Evolutionary conservation across 768 basidiomycete species (phyloP).

Genomic region (Boletus rubropictus): DNA sequence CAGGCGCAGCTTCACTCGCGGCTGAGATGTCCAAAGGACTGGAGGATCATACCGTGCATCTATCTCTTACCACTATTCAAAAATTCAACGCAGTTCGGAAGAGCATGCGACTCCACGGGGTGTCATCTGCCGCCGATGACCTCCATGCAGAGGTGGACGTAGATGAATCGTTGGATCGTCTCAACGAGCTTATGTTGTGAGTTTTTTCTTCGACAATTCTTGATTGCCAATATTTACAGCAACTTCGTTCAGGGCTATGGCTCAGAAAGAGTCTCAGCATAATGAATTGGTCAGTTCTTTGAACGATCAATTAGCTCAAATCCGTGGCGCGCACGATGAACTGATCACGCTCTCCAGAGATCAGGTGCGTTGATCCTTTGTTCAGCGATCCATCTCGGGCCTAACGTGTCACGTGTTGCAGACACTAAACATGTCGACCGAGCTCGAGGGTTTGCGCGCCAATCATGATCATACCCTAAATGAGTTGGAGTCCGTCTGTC

Average conservation of each 20-base stretch:
- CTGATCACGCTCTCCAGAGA: slow-evolving; percentile 76
- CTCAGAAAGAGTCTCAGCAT: slow-evolving; percentile 90
- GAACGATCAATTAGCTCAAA: slow-evolving; percentile 57
- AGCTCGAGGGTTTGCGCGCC: slow-evolving; percentile 67
- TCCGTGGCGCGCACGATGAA: slow-evolving; percentile 77
- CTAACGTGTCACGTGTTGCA: slow-evolving; percentile 23
- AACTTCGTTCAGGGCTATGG: slow-evolving; percentile 71
- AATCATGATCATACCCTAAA: slow-evolving; percentile 51
- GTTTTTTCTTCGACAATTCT: slow-evolving; percentile 23
- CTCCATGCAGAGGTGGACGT: slow-evolving; percentile 35
- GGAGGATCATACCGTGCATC: slow-evolving; percentile 31
- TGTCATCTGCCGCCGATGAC: slow-evolving; percentile 26
- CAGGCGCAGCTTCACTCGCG: background rate
- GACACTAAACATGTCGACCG: slow-evolving; percentile 84
- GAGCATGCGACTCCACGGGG: slow-evolving; percentile 51
- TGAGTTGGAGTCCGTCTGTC: slow-evolving; percentile 49
- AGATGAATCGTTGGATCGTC: slow-evolving; percentile 69
- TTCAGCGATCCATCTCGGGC: background rate
- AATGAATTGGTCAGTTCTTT: slow-evolving; percentile 73
- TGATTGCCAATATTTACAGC: slow-evolving; percentile 5
- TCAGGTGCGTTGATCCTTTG: slow-evolving; percentile 49
- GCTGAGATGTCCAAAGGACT: slow-evolving; percentile 5
- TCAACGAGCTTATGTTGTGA: slow-evolving; percentile 92
- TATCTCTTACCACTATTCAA: slow-evolving; percentile 68
- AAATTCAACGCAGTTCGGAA: slow-evolving; percentile 72